Conservation (phyloP, 345 rosid species). For the Nasturtium officinale region DNA sequence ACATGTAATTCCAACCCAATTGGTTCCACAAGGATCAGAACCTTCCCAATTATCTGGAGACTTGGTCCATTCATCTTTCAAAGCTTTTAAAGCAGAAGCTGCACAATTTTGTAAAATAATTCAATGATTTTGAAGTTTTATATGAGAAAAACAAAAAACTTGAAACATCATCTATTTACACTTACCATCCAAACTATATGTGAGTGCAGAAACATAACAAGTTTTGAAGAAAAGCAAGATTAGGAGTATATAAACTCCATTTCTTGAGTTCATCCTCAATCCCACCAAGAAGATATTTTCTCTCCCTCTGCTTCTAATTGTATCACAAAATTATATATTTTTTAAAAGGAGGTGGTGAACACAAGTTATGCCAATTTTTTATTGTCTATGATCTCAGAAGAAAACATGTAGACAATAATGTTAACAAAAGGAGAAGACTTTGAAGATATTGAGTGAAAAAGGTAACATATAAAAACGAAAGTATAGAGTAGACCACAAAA, state of each 20-base stretch:
- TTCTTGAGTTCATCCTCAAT: conserved; percentile 46
- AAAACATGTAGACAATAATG: conserved; percentile 33
- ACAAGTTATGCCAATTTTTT: conserved; percentile 5
- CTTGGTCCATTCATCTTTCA: conserved; percentile 52
- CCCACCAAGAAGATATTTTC: conserved; percentile 19
- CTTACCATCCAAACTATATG: conserved; percentile 35
- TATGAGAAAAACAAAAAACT: not conserved
- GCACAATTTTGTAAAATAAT: conserved; percentile 15
- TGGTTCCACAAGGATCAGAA: conserved; percentile 69
- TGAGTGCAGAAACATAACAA: conserved; percentile 39
- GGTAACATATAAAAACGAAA: not conserved
- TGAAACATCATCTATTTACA: not conserved
- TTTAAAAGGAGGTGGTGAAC: conserved; percentile 25
- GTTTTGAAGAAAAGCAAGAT: conserved; percentile 32
- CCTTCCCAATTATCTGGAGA: conserved; percentile 66
- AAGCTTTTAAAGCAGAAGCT: conserved; percentile 50
- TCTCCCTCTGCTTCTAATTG: conserved; percentile 1
- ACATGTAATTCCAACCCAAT: conserved; percentile 77
- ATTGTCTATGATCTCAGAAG: not conserved
- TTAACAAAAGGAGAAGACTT: conserved; percentile 36
- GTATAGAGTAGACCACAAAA: not conserved
- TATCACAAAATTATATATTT: too few relatives aligned
- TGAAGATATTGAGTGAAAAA: conserved; percentile 9
- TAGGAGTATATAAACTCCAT: conserved; percentile 44
- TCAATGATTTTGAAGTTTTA: not conserved